Percentiles rank a stretch among this genome's conserved stretches.
These are phyloP conservation scores for Phytomonas sp. DNA, from an alignment of 208 protist genomes.

Conservation along the genomic window DNA sequence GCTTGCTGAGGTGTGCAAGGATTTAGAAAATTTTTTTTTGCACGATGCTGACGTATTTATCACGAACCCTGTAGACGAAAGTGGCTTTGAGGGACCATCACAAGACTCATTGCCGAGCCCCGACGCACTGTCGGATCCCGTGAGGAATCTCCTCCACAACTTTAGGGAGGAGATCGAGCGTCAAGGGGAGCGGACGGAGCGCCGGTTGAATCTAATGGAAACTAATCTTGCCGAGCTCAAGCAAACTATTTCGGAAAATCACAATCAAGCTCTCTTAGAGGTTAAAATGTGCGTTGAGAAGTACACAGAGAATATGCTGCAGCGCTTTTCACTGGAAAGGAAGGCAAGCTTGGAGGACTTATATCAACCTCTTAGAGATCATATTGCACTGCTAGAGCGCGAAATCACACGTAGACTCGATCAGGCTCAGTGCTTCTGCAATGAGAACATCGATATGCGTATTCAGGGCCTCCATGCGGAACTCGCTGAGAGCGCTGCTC, in stretches of 20 bases:
- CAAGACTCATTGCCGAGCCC: not conserved
- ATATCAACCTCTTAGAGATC: not conserved
- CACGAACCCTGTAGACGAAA: not conserved
- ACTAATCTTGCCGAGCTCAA: not conserved
- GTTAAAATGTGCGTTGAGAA: not conserved
- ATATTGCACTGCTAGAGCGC: not conserved
- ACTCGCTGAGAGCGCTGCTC: not conserved
- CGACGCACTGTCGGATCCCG: not conserved
- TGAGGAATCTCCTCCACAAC: conserved; percentile 20
- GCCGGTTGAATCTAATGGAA: conserved; percentile 11
- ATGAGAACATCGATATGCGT: not conserved
- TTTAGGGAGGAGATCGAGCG: conserved; percentile 15
- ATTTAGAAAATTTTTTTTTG: not conserved
- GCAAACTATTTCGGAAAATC: not conserved
- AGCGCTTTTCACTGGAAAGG: not conserved
- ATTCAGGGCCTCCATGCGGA: not conserved
- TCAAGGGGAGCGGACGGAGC: not conserved
- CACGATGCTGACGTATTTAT: not conserved
- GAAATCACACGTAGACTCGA: not conserved
- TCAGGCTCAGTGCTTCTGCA: not conserved
- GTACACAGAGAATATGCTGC: not conserved
- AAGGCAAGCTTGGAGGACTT: not conserved
- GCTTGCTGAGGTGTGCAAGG: not conserved
- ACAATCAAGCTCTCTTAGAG: not conserved
- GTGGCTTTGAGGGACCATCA: not conserved